These are phyloP conservation scores for Sarocladium kiliense DNA, from an alignment of 2,329 filamentous ascomycete genomes.

Conservation along the genomic window DNA sequence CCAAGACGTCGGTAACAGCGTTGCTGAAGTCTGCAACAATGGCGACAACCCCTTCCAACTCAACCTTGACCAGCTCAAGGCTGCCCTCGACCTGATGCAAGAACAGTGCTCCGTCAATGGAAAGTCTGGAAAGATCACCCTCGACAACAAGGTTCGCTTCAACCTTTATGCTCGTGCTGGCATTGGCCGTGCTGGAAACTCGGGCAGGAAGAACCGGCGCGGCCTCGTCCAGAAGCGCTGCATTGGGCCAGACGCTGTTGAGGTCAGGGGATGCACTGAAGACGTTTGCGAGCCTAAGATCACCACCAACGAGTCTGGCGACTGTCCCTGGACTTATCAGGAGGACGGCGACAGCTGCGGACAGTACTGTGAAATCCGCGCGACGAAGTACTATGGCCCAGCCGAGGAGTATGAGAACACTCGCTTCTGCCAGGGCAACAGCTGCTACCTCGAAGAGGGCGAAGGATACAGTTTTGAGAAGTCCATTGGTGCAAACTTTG, in stretches of 20 bases:
- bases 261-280: not conserved
- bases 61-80: not conserved
- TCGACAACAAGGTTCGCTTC: not conserved
- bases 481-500: not conserved
- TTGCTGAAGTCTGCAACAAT: not conserved
- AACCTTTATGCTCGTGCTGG: not conserved
- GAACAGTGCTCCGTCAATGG: not conserved
- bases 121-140: slow-evolving; percentile 5
- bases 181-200: not conserved
- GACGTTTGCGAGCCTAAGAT: slow-evolving; percentile 1
- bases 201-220: not conserved
- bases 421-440: not conserved
- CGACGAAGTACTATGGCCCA: slow-evolving; percentile 1
- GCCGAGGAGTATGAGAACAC: slow-evolving; percentile 5
- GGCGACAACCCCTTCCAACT: not conserved
- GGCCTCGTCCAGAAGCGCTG: slow-evolving; percentile 2
- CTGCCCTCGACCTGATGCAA: not conserved
- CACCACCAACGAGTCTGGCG: not conserved
- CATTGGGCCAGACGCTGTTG: not conserved
- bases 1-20: not conserved
- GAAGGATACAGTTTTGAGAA: not conserved
- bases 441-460: slow-evolving; percentile 1
- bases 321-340: not conserved
- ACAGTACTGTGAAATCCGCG: slow-evolving; percentile 2
- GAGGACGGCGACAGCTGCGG: not conserved